phyloP scores from a whole-genome alignment of 306 rosid genomes.

The Leucaena leucocephala region DNA sequence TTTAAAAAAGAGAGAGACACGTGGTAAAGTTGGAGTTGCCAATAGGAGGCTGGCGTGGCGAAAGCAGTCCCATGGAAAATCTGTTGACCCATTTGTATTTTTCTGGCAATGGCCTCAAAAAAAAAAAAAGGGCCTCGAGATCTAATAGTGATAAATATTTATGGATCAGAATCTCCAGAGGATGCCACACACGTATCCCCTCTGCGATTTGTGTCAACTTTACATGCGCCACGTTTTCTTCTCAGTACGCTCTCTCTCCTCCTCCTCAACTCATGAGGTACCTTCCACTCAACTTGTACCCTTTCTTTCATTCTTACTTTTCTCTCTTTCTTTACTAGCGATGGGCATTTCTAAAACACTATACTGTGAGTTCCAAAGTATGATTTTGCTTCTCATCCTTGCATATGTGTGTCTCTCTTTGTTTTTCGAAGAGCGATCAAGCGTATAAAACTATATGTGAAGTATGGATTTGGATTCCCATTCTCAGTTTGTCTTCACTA shows the following conservation, averaged over 20 bases:
- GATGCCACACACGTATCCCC: slow-evolving; percentile 54
- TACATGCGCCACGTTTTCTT: slow-evolving; percentile 39
- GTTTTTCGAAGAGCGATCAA: neutral
- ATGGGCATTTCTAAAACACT: neutral
- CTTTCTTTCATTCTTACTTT: neutral
- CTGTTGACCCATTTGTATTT: slow-evolving; percentile 30
- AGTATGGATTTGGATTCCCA: neutral
- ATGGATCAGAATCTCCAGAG: slow-evolving; percentile 79
- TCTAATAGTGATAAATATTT: slow-evolving; percentile 55
- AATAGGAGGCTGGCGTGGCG: slow-evolving; percentile 54
- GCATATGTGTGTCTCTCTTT: neutral
- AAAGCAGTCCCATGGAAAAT: slow-evolving; percentile 25
- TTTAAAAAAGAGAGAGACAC: neutral
- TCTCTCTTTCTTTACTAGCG: neutral
- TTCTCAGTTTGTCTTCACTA: slow-evolving; percentile 7
- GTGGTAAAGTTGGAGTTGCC: slow-evolving; percentile 28
- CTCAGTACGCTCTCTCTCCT: slow-evolving; percentile 38
- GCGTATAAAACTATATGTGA: slow-evolving; percentile 3
- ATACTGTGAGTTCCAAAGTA: neutral
- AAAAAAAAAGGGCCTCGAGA: slow-evolving; percentile 49
- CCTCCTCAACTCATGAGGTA: slow-evolving; percentile 41
- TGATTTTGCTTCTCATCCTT: slow-evolving; percentile 21
- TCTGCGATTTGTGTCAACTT: slow-evolving; percentile 18
- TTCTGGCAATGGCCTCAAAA: slow-evolving; percentile 48
- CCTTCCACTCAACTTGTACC: slow-evolving; percentile 5